These are phyloP conservation scores for Panaeolus cyanescens DNA, from an alignment of 768 basidiomycete genomes.

Conservation along the genomic window DNA sequence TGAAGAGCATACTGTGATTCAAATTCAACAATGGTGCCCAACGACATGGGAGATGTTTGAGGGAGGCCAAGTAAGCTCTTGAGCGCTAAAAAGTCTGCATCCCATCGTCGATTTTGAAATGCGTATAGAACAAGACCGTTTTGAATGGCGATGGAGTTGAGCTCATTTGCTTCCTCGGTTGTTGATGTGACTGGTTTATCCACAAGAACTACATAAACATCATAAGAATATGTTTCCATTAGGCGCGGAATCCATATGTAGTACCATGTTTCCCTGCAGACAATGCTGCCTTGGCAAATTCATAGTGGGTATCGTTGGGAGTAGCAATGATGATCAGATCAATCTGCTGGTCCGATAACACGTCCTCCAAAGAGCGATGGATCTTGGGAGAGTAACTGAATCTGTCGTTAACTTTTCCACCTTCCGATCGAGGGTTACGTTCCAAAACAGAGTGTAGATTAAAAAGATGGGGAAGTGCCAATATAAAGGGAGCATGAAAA, in stretches of 20 bases:
- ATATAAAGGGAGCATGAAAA: conserved; percentile 82
- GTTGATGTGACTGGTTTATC: conserved; percentile 80
- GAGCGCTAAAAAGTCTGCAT: conserved; percentile 75
- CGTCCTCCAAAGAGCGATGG: conserved; percentile 60
- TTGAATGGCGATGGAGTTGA: conserved; percentile 57
- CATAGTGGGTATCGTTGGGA: conserved; percentile 75
- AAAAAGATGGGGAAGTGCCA: conserved; percentile 71
- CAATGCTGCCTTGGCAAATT: conserved; percentile 63
- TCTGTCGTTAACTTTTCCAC: conserved; percentile 65
- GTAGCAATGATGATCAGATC: conserved; percentile 72
- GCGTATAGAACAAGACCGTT: conserved; percentile 68
- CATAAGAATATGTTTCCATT: neutral
- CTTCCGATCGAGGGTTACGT: conserved; percentile 60
- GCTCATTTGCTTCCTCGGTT: conserved; percentile 55
- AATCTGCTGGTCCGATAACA: conserved; percentile 61
- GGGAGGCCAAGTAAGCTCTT: conserved; percentile 58
- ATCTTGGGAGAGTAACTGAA: conserved; percentile 64
- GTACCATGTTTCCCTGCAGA: conserved; percentile 75
- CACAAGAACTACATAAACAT: conserved; percentile 56
- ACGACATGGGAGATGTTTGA: conserved; percentile 46
- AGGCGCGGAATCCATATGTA: neutral
- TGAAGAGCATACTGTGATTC: conserved; percentile 64
- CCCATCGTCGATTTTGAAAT: conserved; percentile 79
- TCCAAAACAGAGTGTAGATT: conserved; percentile 75
- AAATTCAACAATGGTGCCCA: conserved; percentile 69